These are phyloP conservation scores for Colletotrichum sp. DNA, from an alignment of 2,329 filamentous ascomycete genomes.

Conservation along the genomic window DNA sequence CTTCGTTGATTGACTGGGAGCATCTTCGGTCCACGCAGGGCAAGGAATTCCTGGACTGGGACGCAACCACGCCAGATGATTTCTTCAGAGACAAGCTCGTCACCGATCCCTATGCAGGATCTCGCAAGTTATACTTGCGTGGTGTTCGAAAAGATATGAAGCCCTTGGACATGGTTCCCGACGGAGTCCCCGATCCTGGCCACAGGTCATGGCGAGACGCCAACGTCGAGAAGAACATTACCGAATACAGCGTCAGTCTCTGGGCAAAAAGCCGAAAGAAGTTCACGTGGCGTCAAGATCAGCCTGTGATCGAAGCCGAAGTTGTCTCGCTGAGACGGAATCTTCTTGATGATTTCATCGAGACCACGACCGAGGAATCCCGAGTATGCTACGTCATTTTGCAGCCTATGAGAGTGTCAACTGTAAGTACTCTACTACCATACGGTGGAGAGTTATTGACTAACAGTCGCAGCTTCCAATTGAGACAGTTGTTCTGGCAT, in stretches of 20 bases:
- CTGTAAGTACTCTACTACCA: conserved; percentile 53
- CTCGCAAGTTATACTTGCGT: conserved; percentile 63
- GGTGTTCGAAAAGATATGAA: conserved; percentile 61
- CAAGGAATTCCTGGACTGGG: conserved; percentile 39
- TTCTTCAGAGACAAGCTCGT: conserved; percentile 60
- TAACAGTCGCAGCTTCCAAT: conserved; percentile 61
- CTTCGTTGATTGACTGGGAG: conserved; percentile 62
- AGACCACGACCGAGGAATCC: conserved; percentile 46
- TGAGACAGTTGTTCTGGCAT: conserved; percentile 72
- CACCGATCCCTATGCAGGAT: conserved; percentile 64
- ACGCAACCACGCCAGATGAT: conserved; percentile 45
- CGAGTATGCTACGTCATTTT: conserved; percentile 72
- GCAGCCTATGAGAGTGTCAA: conserved; percentile 77
- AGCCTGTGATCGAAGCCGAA: conserved; percentile 82
- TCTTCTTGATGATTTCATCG: conserved; percentile 72
- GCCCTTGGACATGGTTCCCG: conserved; percentile 68
- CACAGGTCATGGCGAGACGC: conserved; percentile 44
- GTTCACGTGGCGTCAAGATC: conserved; percentile 65
- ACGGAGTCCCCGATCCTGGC: conserved; percentile 51
- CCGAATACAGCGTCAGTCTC: conserved; percentile 83
- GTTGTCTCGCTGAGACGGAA: conserved; percentile 81
- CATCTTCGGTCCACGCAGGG: conserved; percentile 47
- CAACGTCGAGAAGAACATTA: conserved; percentile 61
- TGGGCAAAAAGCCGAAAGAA: conserved; percentile 62
- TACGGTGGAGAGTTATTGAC: conserved; percentile 19